These are phyloP conservation scores for Thermoascus crustaceus DNA, from an alignment of 2,329 filamentous ascomycete species.

Conservation along the genomic window DNA sequence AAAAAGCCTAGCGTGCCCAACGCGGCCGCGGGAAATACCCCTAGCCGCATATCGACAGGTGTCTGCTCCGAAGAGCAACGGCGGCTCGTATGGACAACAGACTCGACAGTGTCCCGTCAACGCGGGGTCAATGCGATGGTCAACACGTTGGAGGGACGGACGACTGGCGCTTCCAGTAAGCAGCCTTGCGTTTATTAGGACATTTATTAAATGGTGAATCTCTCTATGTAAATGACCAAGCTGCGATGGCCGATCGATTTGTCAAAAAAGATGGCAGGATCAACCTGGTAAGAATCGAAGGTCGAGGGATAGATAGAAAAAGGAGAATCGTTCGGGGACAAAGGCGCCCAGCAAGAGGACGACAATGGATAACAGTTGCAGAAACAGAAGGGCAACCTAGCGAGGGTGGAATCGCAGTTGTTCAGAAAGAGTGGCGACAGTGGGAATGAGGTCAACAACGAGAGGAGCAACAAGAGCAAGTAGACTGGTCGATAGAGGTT, in stretches of 20 bases:
- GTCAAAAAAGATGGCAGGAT: slow-evolving; percentile 15
- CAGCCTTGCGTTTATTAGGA: no score
- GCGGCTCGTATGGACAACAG: no score
- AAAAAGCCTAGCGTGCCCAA: slow-evolving; percentile 20
- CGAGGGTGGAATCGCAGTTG: background rate
- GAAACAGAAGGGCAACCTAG: slow-evolving; percentile 1
- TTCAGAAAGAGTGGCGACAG: slow-evolving; percentile 1
- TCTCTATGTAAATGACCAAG: background rate
- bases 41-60: slow-evolving; percentile 18
- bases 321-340: no score
- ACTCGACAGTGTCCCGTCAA: no score
- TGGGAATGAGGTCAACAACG: background rate
- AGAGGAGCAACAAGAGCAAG: background rate
- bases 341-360: slow-evolving; percentile 1
- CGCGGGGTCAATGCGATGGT: no score
- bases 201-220: background rate
- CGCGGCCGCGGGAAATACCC: slow-evolving; percentile 12
- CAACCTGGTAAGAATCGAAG: slow-evolving; percentile 19
- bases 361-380: no score
- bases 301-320: slow-evolving; percentile 3
- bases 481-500: background rate
- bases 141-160: slow-evolving; percentile 2
- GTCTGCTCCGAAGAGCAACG: slow-evolving; percentile 8
- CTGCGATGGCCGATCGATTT: background rate
- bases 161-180: slow-evolving; percentile 5